Base-by-base conservation (phyloP, 805 yeast genomes). In the Nakazawaea ambrosiae region DNA sequence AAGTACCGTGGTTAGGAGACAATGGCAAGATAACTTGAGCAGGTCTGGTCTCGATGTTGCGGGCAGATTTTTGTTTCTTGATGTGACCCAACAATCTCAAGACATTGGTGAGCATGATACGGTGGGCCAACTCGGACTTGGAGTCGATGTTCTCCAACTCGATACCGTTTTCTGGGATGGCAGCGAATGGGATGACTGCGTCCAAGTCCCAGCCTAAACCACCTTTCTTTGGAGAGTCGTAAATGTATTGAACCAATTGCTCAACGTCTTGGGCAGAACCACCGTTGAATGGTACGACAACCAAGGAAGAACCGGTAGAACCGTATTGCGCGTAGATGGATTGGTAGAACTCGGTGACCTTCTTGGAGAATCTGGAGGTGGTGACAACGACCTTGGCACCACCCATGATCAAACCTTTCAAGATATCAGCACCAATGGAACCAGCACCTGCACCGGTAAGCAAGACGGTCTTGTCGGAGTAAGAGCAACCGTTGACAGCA, bases 371-470 rank as follows among this genome's bases (percentile, higher is more conserved):
- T 63, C 96, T 77, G 20, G 96, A 88, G 37, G 99, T 92, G 33
- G 99, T 92, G 40, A 90, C 96, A 57, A 92, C 70, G 51, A 89
- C 97, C 62, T 83, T 86, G 33, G 98, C 97, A 71, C 99, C 99
- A 66, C 98, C 98, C 55, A 90, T 79, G 40, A 92, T 70, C 57
- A 92, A 71, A 48, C 98, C 98, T 68, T 86, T 94, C 58, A 92
- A 72, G 49, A 92, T 76, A 64, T 92, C 96, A 44, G 96, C 96
- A 68, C 97, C 98, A 56, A 92, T 92, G 36, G 98, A 92, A 39
- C 97, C 98, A 34, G 86, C 89, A 71, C 98, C 98, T 36, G 97
- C 97, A 72, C 98, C 98, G 34, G 98, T 92, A 48, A 92, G 71
- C 54, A 92, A 75, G 36, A 89, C 96, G 49, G 80, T 79, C 64